These are phyloP conservation scores for Chlamydomonas sp. DNA, from an alignment of 139 green algal genomes.

Conservation along the genomic window DNA sequence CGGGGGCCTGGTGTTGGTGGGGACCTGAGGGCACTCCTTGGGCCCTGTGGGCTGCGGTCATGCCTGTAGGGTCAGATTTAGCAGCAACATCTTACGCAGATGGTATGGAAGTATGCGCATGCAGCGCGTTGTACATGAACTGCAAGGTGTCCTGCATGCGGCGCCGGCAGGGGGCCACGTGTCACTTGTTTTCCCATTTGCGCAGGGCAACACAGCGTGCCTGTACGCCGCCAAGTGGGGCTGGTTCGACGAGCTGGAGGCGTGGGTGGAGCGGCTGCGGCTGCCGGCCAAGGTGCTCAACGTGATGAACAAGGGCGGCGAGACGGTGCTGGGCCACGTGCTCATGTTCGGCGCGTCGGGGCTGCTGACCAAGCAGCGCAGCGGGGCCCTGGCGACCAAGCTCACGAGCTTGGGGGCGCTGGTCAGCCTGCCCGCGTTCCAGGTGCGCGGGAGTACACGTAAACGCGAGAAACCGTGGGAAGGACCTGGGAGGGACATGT, in stretches of 20 bases:
- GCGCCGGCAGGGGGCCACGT: no score
- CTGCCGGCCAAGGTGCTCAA: conserved; percentile 11
- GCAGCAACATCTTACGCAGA: no score
- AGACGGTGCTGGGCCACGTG: conserved; percentile 48
- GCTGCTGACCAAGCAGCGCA: background rate
- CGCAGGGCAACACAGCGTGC: conserved; percentile 21
- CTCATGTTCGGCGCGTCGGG: conserved; percentile 29
- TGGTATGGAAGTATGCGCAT: no score
- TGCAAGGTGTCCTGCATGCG: no score
- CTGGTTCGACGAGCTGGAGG: conserved; percentile 44
- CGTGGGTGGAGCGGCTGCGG: background rate
- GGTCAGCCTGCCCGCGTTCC: conserved; percentile 18
- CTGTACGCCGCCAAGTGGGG: conserved; percentile 43
- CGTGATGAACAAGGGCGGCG: conserved; percentile 25
- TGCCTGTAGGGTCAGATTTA: no score
- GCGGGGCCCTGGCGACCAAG: background rate
- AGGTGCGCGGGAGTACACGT: no score
- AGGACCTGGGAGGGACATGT: no score
- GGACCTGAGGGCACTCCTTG: no score
- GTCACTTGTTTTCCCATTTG: no score
- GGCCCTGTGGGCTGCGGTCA: no score
- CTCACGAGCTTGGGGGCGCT: conserved; percentile 23
- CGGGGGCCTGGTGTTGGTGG: no score
- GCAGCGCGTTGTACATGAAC: no score
- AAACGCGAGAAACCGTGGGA: background rate